Evolutionary conservation across 495 filamentous ascomycete species (phyloP), one percentile per base, ranked within the genome.

Genomic region (Sordaria brevicollis): DNA sequence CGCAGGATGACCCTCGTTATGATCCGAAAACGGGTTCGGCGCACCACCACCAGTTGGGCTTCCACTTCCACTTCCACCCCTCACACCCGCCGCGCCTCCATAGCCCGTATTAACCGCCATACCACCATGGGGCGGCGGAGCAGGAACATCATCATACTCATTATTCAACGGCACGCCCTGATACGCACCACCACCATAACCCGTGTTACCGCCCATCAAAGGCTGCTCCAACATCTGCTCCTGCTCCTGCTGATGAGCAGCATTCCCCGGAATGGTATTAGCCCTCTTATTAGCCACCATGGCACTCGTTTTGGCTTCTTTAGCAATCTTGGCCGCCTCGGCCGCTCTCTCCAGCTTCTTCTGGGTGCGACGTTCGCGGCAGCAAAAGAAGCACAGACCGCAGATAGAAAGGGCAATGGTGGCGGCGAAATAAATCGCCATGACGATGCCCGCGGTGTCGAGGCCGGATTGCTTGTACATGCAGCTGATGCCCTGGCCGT

Each of bases 351-450:
- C 76, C 25, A 75, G 72, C 29, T 74, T 75, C 35, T 76, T 74
- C 69, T 81, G 73, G 67, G 72, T 69, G 72, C 70, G 67, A 65
- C 79, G 76, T 67, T 83, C 80, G 65, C 74, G 73, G 75, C 79
- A 79, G 77, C 78, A 81, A 38, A 83, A 68, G 78, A 82, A 76
- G 69, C 82, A 78, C 34, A 85, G 67, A 36, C 70, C 70, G 21
- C 73, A 71, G 67, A 82, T 67, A 37, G 71, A 66, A 29, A 74
- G 54, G 57, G 67, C 74, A 62, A 83, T 66, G 57, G 69, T 75
- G 17, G 72, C 34, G 34, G 73, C 81, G 13, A 86, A 81, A 73
- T 80, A 69, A 69, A 83, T 74, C 67, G 81, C 79, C 65, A 84
- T 77, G 73, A 85, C 71, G 69, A 81, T 76, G 31, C 79, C 83